phyloP scores from a whole-genome alignment of 495 filamentous ascomycete species.

The Cenococcum geophilum region DNA sequence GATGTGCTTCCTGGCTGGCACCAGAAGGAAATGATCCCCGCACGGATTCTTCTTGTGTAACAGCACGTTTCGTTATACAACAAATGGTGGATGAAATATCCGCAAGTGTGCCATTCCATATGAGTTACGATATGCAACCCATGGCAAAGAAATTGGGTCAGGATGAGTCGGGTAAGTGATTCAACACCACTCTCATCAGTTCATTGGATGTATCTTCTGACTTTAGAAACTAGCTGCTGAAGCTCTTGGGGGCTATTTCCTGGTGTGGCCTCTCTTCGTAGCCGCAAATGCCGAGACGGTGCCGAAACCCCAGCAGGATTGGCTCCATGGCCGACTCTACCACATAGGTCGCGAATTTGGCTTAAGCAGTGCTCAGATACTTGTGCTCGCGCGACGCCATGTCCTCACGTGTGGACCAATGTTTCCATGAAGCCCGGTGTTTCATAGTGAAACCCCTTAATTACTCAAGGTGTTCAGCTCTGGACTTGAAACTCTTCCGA shows the following conservation, averaged over 20 bases:
- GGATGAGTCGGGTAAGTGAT: constrained; percentile 25
- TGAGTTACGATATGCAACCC: constrained; percentile 28
- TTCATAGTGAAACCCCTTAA: not conserved
- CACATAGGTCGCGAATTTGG: constrained; percentile 30
- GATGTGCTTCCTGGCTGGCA: constrained; percentile 22
- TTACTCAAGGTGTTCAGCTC: no score
- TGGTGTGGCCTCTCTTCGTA: constrained; percentile 36
- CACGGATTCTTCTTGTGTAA: not conserved
- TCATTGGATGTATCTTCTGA: not conserved
- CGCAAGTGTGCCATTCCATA: constrained; percentile 33
- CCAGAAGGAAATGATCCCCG: not conserved
- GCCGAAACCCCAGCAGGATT: constrained; percentile 24
- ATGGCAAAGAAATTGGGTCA: constrained; percentile 23
- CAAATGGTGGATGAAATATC: constrained; percentile 34
- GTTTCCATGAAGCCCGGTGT: constrained; percentile 5
- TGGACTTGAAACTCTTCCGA: no score
- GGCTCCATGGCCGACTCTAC: constrained; percentile 30
- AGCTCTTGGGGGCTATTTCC: constrained; percentile 34
- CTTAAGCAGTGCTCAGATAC: constrained; percentile 26
- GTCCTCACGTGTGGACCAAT: constrained; percentile 31
- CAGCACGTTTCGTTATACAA: constrained; percentile 22
- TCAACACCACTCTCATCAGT: not conserved
- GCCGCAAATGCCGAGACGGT: constrained; percentile 25
- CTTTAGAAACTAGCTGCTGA: constrained; percentile 20
- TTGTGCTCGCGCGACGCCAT: constrained; percentile 28